Base-by-base conservation (phyloP, 2,329 filamentous ascomycete species). In the Ophiostoma angusticollis region DNA sequence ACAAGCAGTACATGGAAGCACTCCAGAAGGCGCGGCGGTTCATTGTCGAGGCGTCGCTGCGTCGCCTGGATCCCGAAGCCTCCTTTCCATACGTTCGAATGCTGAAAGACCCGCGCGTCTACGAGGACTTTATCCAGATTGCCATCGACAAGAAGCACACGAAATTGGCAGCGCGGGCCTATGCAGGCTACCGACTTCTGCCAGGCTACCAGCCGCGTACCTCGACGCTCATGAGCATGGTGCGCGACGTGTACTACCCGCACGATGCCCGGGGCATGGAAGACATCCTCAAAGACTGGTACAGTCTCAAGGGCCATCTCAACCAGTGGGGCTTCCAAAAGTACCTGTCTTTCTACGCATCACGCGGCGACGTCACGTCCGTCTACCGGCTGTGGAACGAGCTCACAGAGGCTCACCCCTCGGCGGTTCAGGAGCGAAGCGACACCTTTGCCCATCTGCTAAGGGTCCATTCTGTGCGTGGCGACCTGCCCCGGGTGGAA, bases 391-490 rank as follows among this genome's bases (percentile, higher is more conserved):
- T 74, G 17, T 71, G 67, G 61, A 50, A 54, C 11, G 57, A 65
- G 32, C 71, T 63, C 35, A 52, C 57, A 9, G 39, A 51, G 16
- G 45, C 52, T 1, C 65, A 60, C 24, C 47, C 49, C 43, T 7
- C 23, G 6, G 39, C 46, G 18, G 27, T 44, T n/a, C 6, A 7
- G n/a, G 35, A 37, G 5, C 40, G 48, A 25, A 56, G 60, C 2
- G 48, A 57, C 23, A 62, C 57, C 4, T 65, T 74, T 45, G 53
- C 65, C n/a, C 72, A 75, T 32, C 61, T 86, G 3, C 63, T 93
- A 29, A 74, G 81, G 47, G 80, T 79, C 1, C 74, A 89, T 58
- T 78, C 84, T 1, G 70, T 74, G 41, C 64, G 73, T 35, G 81
- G 77, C 3, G 74, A 93, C 47, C 55, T 80, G 1, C 52, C 61